Evolutionary conservation across 495 filamentous ascomycete genomes (phyloP).

Genomic region (Aspergillus affinis): DNA sequence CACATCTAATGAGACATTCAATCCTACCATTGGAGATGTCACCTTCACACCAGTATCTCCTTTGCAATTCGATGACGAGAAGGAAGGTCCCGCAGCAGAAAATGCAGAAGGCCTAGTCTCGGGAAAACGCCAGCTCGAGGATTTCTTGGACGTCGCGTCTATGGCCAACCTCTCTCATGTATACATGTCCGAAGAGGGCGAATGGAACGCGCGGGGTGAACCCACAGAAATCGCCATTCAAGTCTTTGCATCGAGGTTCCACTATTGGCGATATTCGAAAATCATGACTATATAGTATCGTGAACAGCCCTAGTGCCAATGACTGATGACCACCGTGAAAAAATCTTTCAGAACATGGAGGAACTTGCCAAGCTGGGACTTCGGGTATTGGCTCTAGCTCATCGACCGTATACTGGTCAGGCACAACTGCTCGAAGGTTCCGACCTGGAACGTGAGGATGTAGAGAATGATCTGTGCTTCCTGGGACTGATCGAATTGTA

Average conservation of each 20-base stretch:
- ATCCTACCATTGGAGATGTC: no score
- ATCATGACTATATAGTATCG: no score
- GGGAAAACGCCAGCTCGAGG: constrained; percentile 26
- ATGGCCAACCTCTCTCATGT: constrained; percentile 60
- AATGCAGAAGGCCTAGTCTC: constrained; percentile 22
- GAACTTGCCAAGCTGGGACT: constrained; percentile 54
- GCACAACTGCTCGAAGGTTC: constrained; percentile 10
- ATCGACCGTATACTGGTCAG: constrained; percentile 30
- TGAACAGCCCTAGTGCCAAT: constrained; percentile 29
- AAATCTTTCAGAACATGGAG: constrained; percentile 56
- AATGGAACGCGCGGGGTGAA: constrained; percentile 56
- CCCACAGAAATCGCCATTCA: constrained; percentile 64
- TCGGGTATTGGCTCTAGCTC: constrained; percentile 57
- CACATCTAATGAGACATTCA: no score
- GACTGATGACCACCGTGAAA: constrained; percentile 33
- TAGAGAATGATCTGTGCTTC: constrained; percentile 56
- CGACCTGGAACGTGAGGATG: constrained; percentile 14
- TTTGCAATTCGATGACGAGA: constrained; percentile 19
- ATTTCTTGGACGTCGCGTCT: constrained; percentile 53
- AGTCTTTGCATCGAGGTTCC: constrained; percentile 57
- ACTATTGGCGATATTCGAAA: no score
- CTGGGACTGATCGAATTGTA: constrained; percentile 69
- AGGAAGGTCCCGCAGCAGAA: constrained; percentile 15
- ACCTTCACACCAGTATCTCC: no score
- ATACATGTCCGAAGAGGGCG: constrained; percentile 26